These are phyloP conservation scores for Gaultheria prostrata DNA, from an alignment of 148 eudicot genomes.

Conservation along the genomic window DNA sequence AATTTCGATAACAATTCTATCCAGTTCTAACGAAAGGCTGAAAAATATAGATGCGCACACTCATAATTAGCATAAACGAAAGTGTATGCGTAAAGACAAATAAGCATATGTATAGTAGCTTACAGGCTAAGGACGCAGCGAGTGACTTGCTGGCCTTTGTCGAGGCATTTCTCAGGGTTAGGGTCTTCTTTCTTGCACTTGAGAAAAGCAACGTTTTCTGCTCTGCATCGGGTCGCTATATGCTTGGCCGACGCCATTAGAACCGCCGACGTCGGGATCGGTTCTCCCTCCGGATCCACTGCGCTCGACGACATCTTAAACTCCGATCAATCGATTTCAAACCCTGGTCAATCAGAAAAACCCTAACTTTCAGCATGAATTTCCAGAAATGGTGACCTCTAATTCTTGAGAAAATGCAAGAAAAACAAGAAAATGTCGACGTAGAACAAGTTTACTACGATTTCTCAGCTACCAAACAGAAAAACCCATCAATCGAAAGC, in stretches of 20 bases:
- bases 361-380: neutral
- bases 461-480: neutral
- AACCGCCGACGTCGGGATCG: conserved; percentile 81
- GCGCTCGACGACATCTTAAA: conserved; percentile 28
- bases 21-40: neutral
- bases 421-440: neutral
- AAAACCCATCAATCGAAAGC: neutral
- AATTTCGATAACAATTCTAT: neutral
- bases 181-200: conserved; percentile 82
- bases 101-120: conserved; percentile 11
- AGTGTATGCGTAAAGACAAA: neutral
- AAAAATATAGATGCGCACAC: neutral
- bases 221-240: conserved; percentile 50
- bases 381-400: neutral
- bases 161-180: conserved; percentile 90
- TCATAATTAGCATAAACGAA: too few species aligned
- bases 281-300: conserved; percentile 46
- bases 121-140: conserved; percentile 82
- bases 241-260: conserved; percentile 81
- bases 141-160: conserved; percentile 81
- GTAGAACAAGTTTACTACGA: neutral
- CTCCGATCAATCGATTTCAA: neutral
- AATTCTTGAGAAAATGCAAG: neutral
- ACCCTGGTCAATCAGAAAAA: neutral
- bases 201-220: conserved; percentile 65